Base-by-base conservation (phyloP, 306 rosid species). In the Cicer arietinum region DNA sequence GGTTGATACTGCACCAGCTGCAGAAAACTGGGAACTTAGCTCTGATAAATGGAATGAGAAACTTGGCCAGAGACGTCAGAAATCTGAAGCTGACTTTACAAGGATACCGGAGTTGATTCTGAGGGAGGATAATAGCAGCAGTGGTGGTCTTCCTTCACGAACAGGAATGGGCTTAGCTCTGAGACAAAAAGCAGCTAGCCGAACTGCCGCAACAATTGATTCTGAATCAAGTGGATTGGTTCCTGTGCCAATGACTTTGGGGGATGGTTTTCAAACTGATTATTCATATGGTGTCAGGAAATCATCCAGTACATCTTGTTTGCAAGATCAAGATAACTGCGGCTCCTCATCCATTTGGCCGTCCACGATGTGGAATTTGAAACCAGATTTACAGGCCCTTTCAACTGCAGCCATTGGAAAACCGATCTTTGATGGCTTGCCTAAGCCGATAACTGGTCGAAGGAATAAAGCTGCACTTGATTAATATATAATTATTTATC, bases 391-490 rank as follows among this genome's bases (percentile, higher is more conserved):
- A 53, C 94, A 88, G 79, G 89, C 81, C 30, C 78, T 90, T 50
- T 87, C 96, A 20, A 69, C 86, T 11, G 86, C 88, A n/a, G 86
- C 85, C 48, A 87, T 84, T 54, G 69, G 73, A 40, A 90, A 86
- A 85, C 96, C 96, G 11, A 92, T 92, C 41, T 89, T 90, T 75
- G 98, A 92, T 79, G 94, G 96, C 71, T 84, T 93, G 71, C 93
- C 98, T 0, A 93, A 81, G 82, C 96, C 96, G 18, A 25, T 82
- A 8, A 77, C 84, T 1, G 81, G 87, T 66, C 85, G 97, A 81
- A 88, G 70, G 82, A 89, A 85, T 84, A 92, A 93, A 85, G 89
- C 98, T 45, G 97, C 97, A 43, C 88, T 93, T 64, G 98, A 93
- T 79, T 93, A 74, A 86, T 76, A 74, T 69, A 54, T 20, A 35